These are phyloP conservation scores for Globisporangium perplexum DNA, from an alignment of 352 stramenopile species.

Conservation along the genomic window DNA sequence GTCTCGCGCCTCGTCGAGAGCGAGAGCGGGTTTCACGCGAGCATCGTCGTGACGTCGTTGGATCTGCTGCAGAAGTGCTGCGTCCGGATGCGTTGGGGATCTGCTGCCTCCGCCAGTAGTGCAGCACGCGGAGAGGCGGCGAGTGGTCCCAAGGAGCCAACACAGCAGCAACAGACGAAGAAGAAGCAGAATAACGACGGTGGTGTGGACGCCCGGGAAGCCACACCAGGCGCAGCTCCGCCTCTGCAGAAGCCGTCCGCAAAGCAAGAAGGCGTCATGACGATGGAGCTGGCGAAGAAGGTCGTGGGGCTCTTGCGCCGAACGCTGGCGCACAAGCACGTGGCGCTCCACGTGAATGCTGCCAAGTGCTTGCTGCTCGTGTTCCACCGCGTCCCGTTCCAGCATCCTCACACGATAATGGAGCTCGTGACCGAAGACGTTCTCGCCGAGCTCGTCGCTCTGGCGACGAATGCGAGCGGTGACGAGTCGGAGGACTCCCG, in stretches of 20 bases:
- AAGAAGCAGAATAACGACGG: constrained; percentile 6
- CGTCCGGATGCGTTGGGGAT: constrained; percentile 54
- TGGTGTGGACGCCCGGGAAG: constrained; percentile 2
- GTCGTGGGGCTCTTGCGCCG: constrained; percentile 39
- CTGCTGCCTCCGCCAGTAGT: neutral
- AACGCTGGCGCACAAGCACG: constrained; percentile 51
- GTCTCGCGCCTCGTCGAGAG: constrained; percentile 28
- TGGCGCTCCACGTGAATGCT: constrained; percentile 52
- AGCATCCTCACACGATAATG: constrained; percentile 22
- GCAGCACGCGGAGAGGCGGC: neutral
- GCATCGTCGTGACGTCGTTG: constrained; percentile 54
- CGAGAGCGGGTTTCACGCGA: constrained; percentile 44
- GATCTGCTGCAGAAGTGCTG: constrained; percentile 73
- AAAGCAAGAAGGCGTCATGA: constrained; percentile 22
- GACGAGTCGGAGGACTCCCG: constrained; percentile 69
- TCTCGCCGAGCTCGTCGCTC: constrained; percentile 44
- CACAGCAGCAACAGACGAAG: neutral
- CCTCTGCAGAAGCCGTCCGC: constrained; percentile 8
- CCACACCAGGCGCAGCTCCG: constrained; percentile 5
- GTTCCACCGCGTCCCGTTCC: constrained; percentile 37
- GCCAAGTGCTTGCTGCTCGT: constrained; percentile 65
- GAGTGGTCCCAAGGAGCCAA: neutral
- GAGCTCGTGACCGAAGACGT: constrained; percentile 44
- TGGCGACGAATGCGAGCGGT: constrained; percentile 35
- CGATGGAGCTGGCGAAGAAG: constrained; percentile 32